A percentile compares a stretch with the other conserved stretches of the same genome.
Evolutionary conservation across 768 basidiomycete species (phyloP).

Genomic region (Tricholoma terreum): DNA sequence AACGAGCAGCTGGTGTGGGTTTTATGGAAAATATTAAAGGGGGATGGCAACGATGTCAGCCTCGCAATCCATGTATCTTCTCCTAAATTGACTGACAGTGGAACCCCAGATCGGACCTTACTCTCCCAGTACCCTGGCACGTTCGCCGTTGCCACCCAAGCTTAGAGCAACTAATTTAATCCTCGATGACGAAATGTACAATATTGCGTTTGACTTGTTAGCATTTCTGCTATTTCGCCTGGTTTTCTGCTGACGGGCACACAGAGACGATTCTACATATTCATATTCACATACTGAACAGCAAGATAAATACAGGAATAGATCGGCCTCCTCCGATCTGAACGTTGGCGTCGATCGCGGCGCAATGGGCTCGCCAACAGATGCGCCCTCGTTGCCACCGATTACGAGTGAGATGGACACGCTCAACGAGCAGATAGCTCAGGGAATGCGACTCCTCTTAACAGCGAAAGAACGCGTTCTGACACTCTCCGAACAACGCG

Average conservation of each 20-base stretch:
- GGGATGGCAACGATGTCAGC: conserved; percentile 78
- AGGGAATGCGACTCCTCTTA: conserved; percentile 66
- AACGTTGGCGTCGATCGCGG: conserved; percentile 13
- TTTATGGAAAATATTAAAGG: conserved; percentile 81
- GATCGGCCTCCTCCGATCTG: conserved; percentile 41
- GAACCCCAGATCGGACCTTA: conserved; percentile 74
- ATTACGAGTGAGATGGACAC: conserved; percentile 52
- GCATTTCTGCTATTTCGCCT: conserved; percentile 16
- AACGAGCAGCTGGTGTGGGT: conserved; percentile 86
- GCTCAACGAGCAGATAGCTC: conserved; percentile 54
- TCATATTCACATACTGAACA: conserved; percentile 37
- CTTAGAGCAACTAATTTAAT: conserved; percentile 69
- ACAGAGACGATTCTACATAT: conserved; percentile 45
- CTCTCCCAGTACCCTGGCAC: conserved; percentile 69
- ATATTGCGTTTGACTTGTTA: conserved; percentile 47
- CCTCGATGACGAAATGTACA: conserved; percentile 61
- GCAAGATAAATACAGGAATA: conserved; percentile 30
- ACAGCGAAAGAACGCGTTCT: conserved; percentile 70
- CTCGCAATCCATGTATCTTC: not conserved
- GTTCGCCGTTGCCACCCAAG: conserved; percentile 73
- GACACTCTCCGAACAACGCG: conserved; percentile 73
- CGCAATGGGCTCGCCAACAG: conserved; percentile 10
- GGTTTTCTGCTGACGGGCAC: not conserved
- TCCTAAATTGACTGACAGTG: not conserved
- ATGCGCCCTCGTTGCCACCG: conserved; percentile 16